Base-by-base conservation (phyloP, 108 stramenopile genomes). In the Conticribra guillardii region DNA sequence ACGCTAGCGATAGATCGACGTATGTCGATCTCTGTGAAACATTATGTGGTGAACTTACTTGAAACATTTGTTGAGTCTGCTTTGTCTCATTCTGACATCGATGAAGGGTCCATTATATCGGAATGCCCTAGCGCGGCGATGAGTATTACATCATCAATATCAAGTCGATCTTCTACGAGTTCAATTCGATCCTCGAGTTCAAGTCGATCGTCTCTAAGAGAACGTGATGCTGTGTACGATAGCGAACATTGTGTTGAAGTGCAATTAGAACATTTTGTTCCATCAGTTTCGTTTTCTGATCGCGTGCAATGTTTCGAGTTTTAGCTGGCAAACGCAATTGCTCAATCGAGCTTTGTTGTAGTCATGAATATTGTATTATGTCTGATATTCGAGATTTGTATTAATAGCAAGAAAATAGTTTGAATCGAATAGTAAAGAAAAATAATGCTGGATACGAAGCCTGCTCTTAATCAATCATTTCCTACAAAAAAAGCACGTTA, bases 231-330 rank as follows among this genome's bases (percentile, higher is more conserved):
- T n/a, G 50, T 51, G 17, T 51, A 51, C n/a, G 21, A 22, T 5
- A 51, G 19, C 21, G 50, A 51, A n/a, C 9, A 51, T 4, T 11
- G 50, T 15, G 21, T 51, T 11, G 50, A 51, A 51, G 50, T 51
- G n/a, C 50, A 51, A 51, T 22, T 51, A n/a, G 21, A 51, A 22
- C 4, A 11, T 4, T 22, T 51, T 51, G 21, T 51, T 9, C 50
- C n/a, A 5, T n/a, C 19, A 51, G 50, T 51, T 22, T 21, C 50
- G 19, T 51, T 51, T 51, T n/a, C 50, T 18, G 50, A 51, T n/a
- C 21, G n/a, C 16, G n/a, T 22, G 5, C 19, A 51, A 51, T 51
- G 4, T 4, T 51, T 21, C 16, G 50, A 51, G 4, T 51, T 21
- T n/a, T n/a, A n/a, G n/a, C n/a, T n/a, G n/a, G n/a, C n/a, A n/a